Evolutionary conservation across 192 early-diverging fungal species (phyloP).

Genomic region (Funneliformis geosporum): DNA sequence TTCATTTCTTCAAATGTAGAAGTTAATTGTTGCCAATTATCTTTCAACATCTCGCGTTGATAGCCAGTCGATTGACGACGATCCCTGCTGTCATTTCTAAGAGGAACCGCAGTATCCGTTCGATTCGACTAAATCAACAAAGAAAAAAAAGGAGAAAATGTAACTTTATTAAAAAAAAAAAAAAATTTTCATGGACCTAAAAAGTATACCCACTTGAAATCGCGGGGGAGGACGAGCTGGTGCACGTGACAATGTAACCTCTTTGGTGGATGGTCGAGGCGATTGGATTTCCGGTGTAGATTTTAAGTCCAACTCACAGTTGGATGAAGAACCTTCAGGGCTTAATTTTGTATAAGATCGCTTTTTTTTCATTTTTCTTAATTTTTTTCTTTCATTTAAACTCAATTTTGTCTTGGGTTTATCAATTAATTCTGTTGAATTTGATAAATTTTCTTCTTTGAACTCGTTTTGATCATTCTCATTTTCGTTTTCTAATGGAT

Average conservation of each 20-base stretch:
- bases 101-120: neutral
- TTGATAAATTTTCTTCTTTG: neutral
- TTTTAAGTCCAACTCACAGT: neutral
- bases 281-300: neutral
- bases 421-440: neutral
- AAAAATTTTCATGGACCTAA: neutral
- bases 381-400: conserved; percentile 9
- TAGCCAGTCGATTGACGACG: neutral
- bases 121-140: neutral
- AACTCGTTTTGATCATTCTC: neutral
- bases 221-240: neutral
- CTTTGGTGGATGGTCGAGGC: neutral
- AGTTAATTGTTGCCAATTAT: conserved; percentile 10
- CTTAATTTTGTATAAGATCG: neutral
- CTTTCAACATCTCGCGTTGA: conserved; percentile 10
- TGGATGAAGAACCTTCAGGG: neutral
- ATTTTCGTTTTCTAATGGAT: neutral
- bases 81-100: neutral
- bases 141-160: neutral
- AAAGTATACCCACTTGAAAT: neutral
- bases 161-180: neutral
- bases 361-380: neutral
- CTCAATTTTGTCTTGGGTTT: conserved; percentile 1
- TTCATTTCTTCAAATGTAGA: conserved; percentile 30
- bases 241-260: neutral